These are phyloP conservation scores for Elongisporangium undulatum DNA, from an alignment of 352 stramenopile species.

Conservation along the genomic window DNA sequence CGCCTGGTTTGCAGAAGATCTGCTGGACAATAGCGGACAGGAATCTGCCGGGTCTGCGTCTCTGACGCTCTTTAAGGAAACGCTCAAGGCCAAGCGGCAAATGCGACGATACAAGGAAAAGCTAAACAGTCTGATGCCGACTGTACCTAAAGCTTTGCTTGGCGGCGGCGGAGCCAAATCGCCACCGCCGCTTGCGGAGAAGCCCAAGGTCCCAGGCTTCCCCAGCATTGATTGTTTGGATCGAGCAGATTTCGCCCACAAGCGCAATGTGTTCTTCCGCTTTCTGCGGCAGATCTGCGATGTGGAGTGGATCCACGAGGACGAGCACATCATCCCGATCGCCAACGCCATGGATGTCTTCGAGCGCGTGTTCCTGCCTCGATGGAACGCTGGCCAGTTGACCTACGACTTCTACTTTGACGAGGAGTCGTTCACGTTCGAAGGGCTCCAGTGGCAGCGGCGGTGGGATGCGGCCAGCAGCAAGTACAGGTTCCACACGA, in stretches of 20 bases:
- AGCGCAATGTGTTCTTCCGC: conserved; percentile 41
- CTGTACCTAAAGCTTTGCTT: conserved; percentile 2
- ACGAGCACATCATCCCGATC: conserved; percentile 33
- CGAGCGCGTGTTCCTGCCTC: conserved; percentile 30
- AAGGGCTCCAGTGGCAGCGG: conserved; percentile 28
- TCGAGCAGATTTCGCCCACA: conserved; percentile 25
- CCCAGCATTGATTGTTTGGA: conserved; percentile 21
- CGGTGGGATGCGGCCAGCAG: conserved; percentile 21
- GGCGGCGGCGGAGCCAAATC: background rate
- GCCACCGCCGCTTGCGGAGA: background rate
- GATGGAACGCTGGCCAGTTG: conserved; percentile 39
- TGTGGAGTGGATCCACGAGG: conserved; percentile 47
- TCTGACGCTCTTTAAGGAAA: conserved; percentile 27
- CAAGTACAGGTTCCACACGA: conserved; percentile 33
- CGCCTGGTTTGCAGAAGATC: conserved; percentile 31
- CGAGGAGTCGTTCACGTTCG: conserved; percentile 35
- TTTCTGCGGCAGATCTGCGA: conserved; percentile 41
- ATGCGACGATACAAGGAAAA: conserved; percentile 42
- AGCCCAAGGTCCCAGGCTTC: conserved; percentile 27
- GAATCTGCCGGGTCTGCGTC: conserved; percentile 4
- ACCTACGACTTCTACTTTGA: conserved; percentile 62
- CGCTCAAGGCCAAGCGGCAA: conserved; percentile 29
- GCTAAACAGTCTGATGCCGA: conserved; percentile 22
- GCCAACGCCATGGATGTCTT: conserved; percentile 40
- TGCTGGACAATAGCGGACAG: conserved; percentile 15